Evolutionary conservation across 78 protist genomes (phyloP).

Genomic region (Cavenderia fasciculata): DNA sequence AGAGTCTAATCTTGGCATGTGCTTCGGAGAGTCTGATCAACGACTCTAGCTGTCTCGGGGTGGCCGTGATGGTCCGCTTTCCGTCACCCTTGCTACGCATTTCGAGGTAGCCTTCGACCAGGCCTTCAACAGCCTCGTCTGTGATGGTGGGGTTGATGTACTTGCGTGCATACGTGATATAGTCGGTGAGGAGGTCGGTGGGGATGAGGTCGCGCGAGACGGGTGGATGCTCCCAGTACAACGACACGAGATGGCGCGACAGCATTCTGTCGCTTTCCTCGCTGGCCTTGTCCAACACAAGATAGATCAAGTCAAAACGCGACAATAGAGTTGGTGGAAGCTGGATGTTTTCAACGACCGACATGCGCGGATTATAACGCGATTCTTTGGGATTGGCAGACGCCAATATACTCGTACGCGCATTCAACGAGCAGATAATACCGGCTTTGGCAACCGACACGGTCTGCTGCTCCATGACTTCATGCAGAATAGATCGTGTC

Average conservation of each 20-base stretch:
- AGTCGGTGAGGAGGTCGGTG: conserved; percentile 50
- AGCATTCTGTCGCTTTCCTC: conserved; percentile 91
- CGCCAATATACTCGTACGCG: conserved; percentile 99
- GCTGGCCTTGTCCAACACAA: conserved; percentile 93
- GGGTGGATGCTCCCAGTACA: conserved; percentile 74
- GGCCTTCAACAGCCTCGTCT: conserved; percentile 87
- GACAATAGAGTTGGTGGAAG: conserved; percentile 98
- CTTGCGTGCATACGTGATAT: conserved; percentile 92
- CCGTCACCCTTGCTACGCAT: conserved; percentile 85
- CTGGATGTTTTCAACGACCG: conserved; percentile 98
- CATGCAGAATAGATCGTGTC: conserved; percentile 98
- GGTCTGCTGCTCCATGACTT: conserved; percentile 99
- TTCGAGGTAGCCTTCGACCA: conserved; percentile 86
- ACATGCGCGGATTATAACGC: conserved; percentile 89
- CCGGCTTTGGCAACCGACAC: conserved; percentile 99
- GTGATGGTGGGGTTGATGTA: conserved; percentile 86
- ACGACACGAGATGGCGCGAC: conserved; percentile 93
- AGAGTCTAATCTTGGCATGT: conserved; percentile 67
- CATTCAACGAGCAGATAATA: conserved; percentile 97
- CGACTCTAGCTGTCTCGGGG: conserved; percentile 99
- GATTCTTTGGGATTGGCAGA: conserved; percentile 98
- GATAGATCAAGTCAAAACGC: conserved; percentile 80
- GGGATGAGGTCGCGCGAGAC: conserved; percentile 15
- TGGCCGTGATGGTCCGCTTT: conserved; percentile 92
- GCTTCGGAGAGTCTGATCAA: conserved; percentile 95